Conservation (phyloP, 257 asterid genomes). For the Salvia miltiorrhiza region DNA sequence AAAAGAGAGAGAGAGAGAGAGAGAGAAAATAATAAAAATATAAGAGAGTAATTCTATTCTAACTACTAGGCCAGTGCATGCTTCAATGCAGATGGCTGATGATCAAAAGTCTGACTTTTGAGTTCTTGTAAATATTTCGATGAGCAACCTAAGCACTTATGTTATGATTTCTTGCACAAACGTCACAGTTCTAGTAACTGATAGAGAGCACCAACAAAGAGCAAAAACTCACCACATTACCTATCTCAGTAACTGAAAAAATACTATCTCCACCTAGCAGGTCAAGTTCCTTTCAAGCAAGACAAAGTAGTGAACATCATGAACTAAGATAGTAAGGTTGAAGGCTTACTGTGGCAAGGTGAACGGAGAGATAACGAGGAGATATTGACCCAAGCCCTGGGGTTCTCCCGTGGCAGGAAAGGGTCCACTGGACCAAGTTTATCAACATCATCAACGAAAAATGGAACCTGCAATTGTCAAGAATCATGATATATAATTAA, state of each 20-base stretch:
- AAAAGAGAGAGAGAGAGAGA: too few relatives aligned
- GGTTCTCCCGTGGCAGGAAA: slow-evolving; percentile 27
- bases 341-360: slow-evolving; percentile 14
- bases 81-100: too few relatives aligned
- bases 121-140: background rate
- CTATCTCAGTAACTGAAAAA: background rate
- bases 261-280: background rate
- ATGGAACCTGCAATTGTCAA: slow-evolving; percentile 29
- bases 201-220: background rate
- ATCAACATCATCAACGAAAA: slow-evolving; percentile 25
- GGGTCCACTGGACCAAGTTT: slow-evolving; percentile 12
- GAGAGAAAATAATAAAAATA: too few relatives aligned
- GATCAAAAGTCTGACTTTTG: too few relatives aligned
- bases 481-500: background rate
- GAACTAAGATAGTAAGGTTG: background rate
- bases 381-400: slow-evolving; percentile 23
- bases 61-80: too few relatives aligned
- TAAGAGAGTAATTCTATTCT: too few relatives aligned
- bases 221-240: background rate
- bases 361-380: background rate
- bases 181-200: background rate
- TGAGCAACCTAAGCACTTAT: background rate
- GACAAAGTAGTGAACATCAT: background rate
- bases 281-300: background rate
- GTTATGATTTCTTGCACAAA: background rate